Evolutionary conservation across 805 yeast genomes (phyloP).

Genomic region (Metschnikowia drakensbergensis): DNA sequence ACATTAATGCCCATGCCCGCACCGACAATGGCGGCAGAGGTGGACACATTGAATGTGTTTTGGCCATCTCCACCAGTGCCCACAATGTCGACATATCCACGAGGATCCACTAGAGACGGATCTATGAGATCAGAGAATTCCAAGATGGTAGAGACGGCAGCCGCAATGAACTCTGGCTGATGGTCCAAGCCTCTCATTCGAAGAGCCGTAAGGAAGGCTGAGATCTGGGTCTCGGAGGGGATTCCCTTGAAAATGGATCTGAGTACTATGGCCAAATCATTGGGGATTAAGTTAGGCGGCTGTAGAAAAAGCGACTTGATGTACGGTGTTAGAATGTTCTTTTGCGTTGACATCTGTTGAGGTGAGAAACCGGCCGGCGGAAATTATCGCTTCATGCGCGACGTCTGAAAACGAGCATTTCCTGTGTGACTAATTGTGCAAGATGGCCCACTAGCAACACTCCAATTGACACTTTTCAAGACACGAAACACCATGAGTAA

Average conservation of each 20-base stretch:
- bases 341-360: conserved; percentile 3
- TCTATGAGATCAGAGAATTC: conserved; percentile 59
- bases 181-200: conserved; percentile 75
- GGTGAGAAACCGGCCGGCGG: not conserved
- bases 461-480: not conserved
- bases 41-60: conserved; percentile 93
- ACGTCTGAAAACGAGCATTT: not conserved
- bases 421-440: conserved; percentile 3
- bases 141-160: conserved; percentile 75
- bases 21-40: conserved; percentile 90
- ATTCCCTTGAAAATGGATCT: conserved; percentile 55
- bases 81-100: conserved; percentile 78
- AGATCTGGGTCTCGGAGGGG: conserved; percentile 65
- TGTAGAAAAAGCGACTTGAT: conserved; percentile 58
- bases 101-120: conserved; percentile 38
- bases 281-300: conserved; percentile 61
- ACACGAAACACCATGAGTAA: too few relatives aligned
- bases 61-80: conserved; percentile 99
- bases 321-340: conserved; percentile 47
- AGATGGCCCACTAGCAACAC: not conserved
- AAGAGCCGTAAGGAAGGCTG: conserved; percentile 77
- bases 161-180: conserved; percentile 75
- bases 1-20: conserved; percentile 82
- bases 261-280: conserved; percentile 63
- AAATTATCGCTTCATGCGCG: conserved; percentile 3